A percentile compares a stretch with the other conserved stretches of the same genome.
Evolutionary conservation across 352 stramenopile genomes (phyloP).

Genomic region (Pythium grandisporangium): DNA sequence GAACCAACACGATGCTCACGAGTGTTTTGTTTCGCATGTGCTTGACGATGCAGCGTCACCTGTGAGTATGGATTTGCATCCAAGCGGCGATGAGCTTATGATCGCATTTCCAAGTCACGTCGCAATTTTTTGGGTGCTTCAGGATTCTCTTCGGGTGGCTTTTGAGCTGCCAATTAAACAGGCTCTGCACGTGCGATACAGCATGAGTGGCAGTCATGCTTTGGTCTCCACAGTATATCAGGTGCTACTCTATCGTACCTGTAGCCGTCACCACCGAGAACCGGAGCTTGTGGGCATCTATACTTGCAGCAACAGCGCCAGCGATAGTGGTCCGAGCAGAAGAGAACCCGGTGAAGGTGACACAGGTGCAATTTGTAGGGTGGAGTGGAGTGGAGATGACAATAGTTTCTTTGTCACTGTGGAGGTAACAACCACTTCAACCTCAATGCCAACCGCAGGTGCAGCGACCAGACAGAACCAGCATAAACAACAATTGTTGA

Average conservation of each 20-base stretch:
- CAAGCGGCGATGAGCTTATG: conserved; percentile 36
- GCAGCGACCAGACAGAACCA: too few relatives aligned
- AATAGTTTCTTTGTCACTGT: too few relatives aligned
- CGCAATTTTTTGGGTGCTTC: conserved; percentile 49
- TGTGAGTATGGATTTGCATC: conserved; percentile 47
- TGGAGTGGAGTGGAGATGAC: too few relatives aligned
- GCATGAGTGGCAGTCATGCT: conserved; percentile 40
- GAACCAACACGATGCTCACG: conserved; percentile 42
- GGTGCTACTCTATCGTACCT: conserved; percentile 44
- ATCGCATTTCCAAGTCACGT: conserved; percentile 44
- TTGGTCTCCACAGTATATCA: conserved; percentile 19
- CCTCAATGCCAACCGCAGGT: too few relatives aligned
- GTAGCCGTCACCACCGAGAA: conserved; percentile 27
- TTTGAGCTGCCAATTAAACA: conserved; percentile 64
- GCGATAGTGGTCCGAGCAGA: too few relatives aligned
- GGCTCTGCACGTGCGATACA: conserved; percentile 52
- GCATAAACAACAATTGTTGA: too few relatives aligned
- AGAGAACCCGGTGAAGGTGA: too few relatives aligned
- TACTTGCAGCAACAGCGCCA: conserved; percentile 28
- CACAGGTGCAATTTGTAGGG: too few relatives aligned
- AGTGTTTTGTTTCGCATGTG: conserved; percentile 44
- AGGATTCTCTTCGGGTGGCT: conserved; percentile 44
- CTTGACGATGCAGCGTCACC: conserved; percentile 29
- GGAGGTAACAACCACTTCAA: too few relatives aligned
- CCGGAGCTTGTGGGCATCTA: conserved; percentile 38